Evolutionary conservation across 352 stramenopile genomes (phyloP).

Genomic region (Phytophthora idaei): DNA sequence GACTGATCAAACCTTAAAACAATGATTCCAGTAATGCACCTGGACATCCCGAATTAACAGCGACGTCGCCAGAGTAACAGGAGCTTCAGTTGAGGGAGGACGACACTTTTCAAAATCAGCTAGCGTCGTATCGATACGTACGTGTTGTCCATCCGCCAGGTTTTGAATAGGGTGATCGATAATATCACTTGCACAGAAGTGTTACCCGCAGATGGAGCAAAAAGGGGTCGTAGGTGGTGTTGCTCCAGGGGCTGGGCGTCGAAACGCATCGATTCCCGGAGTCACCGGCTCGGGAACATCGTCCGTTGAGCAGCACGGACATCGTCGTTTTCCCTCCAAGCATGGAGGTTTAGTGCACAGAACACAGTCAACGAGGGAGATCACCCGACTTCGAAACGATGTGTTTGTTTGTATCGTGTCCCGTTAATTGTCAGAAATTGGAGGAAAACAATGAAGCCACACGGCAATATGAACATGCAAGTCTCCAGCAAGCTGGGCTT

Average conservation of each 20-base stretch:
- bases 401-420: too few relatives aligned
- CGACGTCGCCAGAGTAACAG: background rate
- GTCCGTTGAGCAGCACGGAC: background rate
- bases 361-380: background rate
- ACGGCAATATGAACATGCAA: slow-evolving; percentile 34
- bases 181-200: background rate
- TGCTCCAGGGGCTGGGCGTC: background rate
- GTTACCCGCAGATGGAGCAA: background rate
- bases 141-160: background rate
- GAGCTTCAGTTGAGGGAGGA: background rate
- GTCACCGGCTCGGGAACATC: background rate
- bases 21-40: slow-evolving; percentile 24
- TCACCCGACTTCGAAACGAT: background rate
- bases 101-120: slow-evolving; percentile 14
- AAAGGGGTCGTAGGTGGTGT: background rate
- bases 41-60: slow-evolving; percentile 20
- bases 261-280: slow-evolving; percentile 15
- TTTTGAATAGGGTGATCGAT: background rate
- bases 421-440: slow-evolving; percentile 1
- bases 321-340: background rate
- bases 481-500: slow-evolving; percentile 37
- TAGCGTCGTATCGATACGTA: background rate
- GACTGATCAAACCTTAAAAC: too few relatives aligned
- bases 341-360: slow-evolving; percentile 1
- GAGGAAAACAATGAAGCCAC: slow-evolving; percentile 33